Conservation (phyloP, 2,329 filamentous ascomycete species). For the Cyclaneusma minus region DNA sequence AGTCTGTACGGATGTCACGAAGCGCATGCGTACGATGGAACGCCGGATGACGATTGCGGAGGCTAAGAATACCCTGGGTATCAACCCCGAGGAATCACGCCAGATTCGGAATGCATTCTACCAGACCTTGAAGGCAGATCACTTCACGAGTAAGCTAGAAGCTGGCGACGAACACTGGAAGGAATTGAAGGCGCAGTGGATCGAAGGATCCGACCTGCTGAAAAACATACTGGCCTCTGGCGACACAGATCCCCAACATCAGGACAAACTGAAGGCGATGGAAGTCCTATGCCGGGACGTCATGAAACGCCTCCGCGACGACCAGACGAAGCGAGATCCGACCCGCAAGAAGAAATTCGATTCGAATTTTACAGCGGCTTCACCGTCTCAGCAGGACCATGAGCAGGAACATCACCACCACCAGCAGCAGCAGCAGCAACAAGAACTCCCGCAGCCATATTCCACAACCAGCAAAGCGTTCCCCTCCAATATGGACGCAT, state of each 20-base stretch:
- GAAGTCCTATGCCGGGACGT: slow-evolving; percentile 62
- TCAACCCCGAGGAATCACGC: slow-evolving; percentile 54
- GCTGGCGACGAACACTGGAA: slow-evolving; percentile 58
- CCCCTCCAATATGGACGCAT: too few species aligned
- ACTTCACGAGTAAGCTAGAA: slow-evolving; percentile 60
- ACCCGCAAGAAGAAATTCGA: slow-evolving; percentile 25
- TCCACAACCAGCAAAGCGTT: slow-evolving; percentile 1
- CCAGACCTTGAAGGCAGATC: slow-evolving; percentile 44
- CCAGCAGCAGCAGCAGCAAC: not conserved
- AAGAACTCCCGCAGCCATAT: not conserved
- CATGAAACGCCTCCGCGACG: slow-evolving; percentile 60
- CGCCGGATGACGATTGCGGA: slow-evolving; percentile 57
- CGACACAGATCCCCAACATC: slow-evolving; percentile 33
- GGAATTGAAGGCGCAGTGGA: slow-evolving; percentile 53
- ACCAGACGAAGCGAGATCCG: slow-evolving; percentile 39
- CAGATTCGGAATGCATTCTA: slow-evolving; percentile 52
- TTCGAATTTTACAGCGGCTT: slow-evolving; percentile 19
- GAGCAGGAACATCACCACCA: not conserved
- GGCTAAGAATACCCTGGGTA: slow-evolving; percentile 54
- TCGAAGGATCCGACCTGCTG: slow-evolving; percentile 38
- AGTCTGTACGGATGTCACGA: slow-evolving; percentile 69
- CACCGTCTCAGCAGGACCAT: slow-evolving; percentile 2
- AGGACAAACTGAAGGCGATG: slow-evolving; percentile 45
- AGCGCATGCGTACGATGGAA: slow-evolving; percentile 53
- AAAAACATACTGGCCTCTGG: slow-evolving; percentile 35